phyloP scores from a whole-genome alignment of 345 rosid species.

The Anacardium occidentale region DNA sequence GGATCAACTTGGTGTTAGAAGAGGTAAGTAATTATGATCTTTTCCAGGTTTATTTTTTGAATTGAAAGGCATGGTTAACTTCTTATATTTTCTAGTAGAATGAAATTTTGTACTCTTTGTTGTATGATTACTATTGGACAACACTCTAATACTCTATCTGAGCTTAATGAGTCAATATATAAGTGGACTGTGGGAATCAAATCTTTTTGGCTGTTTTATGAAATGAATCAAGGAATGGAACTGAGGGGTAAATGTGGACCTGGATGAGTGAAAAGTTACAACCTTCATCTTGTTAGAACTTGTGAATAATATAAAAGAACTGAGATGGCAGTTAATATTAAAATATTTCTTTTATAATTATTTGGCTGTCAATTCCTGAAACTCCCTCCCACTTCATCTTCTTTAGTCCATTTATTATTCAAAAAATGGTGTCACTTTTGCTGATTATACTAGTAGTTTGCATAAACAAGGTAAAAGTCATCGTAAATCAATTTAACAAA shows the following conservation, averaged over 20 bases:
- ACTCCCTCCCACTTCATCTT: background rate
- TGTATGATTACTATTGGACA: background rate
- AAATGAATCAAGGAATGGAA: background rate
- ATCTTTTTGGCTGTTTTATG: background rate
- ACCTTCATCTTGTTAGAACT: constrained; percentile 1
- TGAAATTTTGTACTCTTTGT: background rate
- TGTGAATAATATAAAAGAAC: background rate
- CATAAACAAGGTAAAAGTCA: background rate
- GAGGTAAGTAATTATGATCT: constrained; percentile 42
- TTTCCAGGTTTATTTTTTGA: background rate
- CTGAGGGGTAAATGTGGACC: background rate
- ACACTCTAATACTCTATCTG: background rate
- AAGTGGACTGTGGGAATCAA: background rate
- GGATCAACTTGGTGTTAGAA: constrained; percentile 87
- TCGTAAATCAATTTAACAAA: background rate
- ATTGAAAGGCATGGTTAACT: background rate
- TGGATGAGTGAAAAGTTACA: constrained; percentile 1
- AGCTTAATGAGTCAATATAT: constrained; percentile 3
- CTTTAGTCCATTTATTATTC: background rate
- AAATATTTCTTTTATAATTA: background rate
- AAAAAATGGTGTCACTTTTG: background rate
- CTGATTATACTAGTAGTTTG: background rate
- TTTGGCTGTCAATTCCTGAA: background rate
- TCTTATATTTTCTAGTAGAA: background rate
- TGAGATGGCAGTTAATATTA: background rate